phyloP scores from a whole-genome alignment of 495 filamentous ascomycete species.

The Letharia lupina region DNA sequence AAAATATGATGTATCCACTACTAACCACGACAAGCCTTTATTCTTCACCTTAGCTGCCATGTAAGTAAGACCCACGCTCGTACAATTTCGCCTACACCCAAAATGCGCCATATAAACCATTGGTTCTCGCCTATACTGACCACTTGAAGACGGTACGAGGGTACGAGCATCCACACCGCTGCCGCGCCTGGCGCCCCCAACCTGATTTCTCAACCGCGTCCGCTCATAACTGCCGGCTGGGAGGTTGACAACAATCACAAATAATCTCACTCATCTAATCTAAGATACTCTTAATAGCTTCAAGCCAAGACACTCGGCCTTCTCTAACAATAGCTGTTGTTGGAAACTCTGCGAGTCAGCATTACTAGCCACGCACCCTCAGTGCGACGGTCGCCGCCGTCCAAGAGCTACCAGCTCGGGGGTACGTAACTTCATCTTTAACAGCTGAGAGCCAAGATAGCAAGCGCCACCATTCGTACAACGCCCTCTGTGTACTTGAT shows the following conservation, averaged over 20 bases:
- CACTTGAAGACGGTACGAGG: not conserved
- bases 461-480: not conserved
- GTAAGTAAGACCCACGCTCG: not conserved
- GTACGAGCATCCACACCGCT: not conserved
- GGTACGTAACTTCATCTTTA: not conserved
- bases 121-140: constrained; percentile 1
- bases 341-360: not conserved
- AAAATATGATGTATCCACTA: no score
- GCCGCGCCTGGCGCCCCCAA: not conserved
- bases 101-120: not conserved
- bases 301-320: not conserved
- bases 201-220: not conserved
- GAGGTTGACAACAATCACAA: not conserved
- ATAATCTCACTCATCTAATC: not conserved
- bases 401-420: not conserved
- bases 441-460: not conserved
- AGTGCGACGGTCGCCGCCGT: not conserved
- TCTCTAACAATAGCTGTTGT: not conserved
- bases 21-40: no score
- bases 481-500: not conserved
- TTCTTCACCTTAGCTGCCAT: not conserved
- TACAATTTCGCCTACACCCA: not conserved
- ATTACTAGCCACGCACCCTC: not conserved
- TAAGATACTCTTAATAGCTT: not conserved
- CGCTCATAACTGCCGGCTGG: not conserved